Conservation (phyloP, 805 yeast genomes). For the Brettanomyces anomalus region DNA sequence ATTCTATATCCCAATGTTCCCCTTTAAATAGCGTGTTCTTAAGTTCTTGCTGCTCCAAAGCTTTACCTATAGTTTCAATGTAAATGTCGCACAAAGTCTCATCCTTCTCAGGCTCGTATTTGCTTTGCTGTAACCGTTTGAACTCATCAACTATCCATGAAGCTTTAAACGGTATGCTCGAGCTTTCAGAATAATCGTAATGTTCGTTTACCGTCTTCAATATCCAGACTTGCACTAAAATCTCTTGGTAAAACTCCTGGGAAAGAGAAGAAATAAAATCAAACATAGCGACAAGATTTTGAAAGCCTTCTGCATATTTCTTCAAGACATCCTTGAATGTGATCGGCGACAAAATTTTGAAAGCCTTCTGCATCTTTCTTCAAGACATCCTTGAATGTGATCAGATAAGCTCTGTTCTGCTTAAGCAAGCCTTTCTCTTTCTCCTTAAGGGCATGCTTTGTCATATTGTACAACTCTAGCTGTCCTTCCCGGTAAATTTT, state of each 20-base stretch:
- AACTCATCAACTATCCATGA: slow-evolving; percentile 14
- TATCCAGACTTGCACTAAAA: slow-evolving; percentile 17
- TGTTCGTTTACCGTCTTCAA: slow-evolving; percentile 8
- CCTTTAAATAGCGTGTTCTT: slow-evolving; percentile 5
- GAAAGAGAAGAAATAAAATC: too few species aligned
- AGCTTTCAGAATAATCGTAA: neutral
- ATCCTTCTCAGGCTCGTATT: slow-evolving; percentile 1
- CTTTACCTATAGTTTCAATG: slow-evolving; percentile 1
- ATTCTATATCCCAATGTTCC: slow-evolving; percentile 11
- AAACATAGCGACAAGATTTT: too few species aligned
- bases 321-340: slow-evolving; percentile 19
- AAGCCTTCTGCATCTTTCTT: slow-evolving; percentile 11
- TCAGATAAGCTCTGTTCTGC: slow-evolving; percentile 17
- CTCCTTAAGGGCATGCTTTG: slow-evolving; percentile 31
- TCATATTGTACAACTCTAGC: slow-evolving; percentile 26
- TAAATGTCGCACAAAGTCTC: slow-evolving; percentile 7
- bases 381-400: slow-evolving; percentile 18
- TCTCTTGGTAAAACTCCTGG: too few species aligned
- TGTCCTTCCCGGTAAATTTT: slow-evolving; percentile 33
- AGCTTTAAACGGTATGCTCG: neutral
- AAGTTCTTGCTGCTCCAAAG: neutral
- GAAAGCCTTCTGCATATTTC: slow-evolving; percentile 8
- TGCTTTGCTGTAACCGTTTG: neutral
- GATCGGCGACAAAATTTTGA: slow-evolving; percentile 7
- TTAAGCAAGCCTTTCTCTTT: slow-evolving; percentile 33